Evolutionary conservation across 176 grass and related monocot genomes (phyloP), one percentile per base, ranked within the genome.

Genomic region (Thalia dealbata): DNA sequence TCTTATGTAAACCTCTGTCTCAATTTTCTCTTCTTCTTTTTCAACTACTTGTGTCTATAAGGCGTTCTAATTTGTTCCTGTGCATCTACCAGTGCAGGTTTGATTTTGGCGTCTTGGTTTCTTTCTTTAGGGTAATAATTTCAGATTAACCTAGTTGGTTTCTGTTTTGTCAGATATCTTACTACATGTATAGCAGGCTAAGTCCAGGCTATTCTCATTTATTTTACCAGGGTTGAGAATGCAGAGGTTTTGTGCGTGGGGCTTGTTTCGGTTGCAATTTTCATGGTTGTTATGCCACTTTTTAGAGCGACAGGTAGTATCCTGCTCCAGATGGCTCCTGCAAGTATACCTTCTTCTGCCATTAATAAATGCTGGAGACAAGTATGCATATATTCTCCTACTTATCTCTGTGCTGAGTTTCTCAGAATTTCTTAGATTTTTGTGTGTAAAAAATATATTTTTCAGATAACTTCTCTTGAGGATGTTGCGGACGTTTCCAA

Each of bases 101-200:
- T 97, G 82, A 97, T 97, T 73, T 76, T 97, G 68, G 95, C 95
- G 86, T 97, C 95, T 14, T 97, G 95, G 95, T 70, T 97, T 84
- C 87, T 97, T 80, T 86, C 83, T 12, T 80, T 97, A 69, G 95
- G 95, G 93, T 97, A 92, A 86, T 18, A 51, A 21, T 56, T 73
- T 14, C 61, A 19, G 21, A 42, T 61, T 27, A 68, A 68, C 16
- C 35, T 12, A 68, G 32, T 68, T 68, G 65, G 18, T 21, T 68
- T 7, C 9, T 18, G 5, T 68, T 19, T 10, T 44, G 42, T 9
- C 1, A 10, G 6, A 45, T 67, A 25, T 77, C 19, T 68, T 54
- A 62, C 42, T n/a, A 58, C 65, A 43, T 24, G 7, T 11, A 61
- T 51, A 64, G 42, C 50, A 29, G 27, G 24, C 30, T 69, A 60